Percentiles rank a stretch among this genome's conserved stretches.
Conservation (phyloP, 176 grass and related monocot species). For the sorghum (Sorghum bicolor) region Sorghum_bicolor_NCBIv3 NC_012870.2:72789001-72789500, state of each 20-base stretch:
- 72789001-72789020: not conserved
- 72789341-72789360: not conserved
- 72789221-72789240: not conserved
- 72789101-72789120: not conserved
- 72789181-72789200: not conserved
- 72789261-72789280: not conserved
- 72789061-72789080: not conserved
- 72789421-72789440: not conserved
- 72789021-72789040: not conserved
- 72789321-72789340: not conserved
- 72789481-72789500: not conserved
- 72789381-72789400: not conserved
- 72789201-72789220: not conserved
- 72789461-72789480: not conserved
- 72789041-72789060: not conserved
- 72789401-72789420: not conserved
- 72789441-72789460: not conserved
- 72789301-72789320: not conserved
- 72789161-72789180: not conserved
- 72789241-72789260: not conserved
- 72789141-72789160: not conserved
- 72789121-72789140: not conserved
- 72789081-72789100: not conserved
- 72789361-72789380: not conserved
- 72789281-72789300: not conserved